Conservation (phyloP, 75 land plant genomes). For the Pseudotsuga menziesii region DNA sequence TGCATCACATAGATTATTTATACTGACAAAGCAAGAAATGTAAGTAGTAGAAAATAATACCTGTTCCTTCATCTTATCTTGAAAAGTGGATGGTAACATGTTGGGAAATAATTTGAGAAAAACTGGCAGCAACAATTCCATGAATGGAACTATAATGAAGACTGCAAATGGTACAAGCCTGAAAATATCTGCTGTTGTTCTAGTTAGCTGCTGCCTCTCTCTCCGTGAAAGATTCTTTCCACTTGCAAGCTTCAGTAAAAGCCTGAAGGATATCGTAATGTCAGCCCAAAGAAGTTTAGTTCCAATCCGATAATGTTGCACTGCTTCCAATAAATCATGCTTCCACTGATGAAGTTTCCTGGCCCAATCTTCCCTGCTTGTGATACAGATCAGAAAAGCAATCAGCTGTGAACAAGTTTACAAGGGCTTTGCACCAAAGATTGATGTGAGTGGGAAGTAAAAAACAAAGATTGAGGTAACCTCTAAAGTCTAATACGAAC, state of each 20-base stretch:
- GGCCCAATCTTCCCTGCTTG: constrained; percentile 87
- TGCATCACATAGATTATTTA: too few species aligned
- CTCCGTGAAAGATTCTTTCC: constrained; percentile 87
- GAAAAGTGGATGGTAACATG: constrained; percentile 99
- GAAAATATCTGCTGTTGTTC: constrained; percentile 98
- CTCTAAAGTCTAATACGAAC: too few species aligned
- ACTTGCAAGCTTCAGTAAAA: constrained; percentile 72
- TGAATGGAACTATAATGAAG: constrained; percentile 96
- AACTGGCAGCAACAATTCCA: constrained; percentile 96
- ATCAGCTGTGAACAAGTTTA: too few species aligned
- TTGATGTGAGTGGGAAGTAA: too few species aligned
- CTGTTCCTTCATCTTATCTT: constrained; percentile 99
- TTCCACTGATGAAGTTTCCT: constrained; percentile 78
- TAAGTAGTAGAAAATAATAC: constrained; percentile 20
- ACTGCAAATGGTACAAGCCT: constrained; percentile 98
- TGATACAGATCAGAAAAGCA: too few species aligned
- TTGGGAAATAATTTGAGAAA: constrained; percentile 93
- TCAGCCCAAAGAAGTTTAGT: constrained; percentile 89
- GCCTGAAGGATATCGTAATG: constrained; percentile 80
- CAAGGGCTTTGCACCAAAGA: too few species aligned
- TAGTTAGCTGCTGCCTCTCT: constrained; percentile 90
- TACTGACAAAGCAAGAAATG: too few species aligned
- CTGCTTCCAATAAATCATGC: constrained; percentile 50
- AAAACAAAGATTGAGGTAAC: too few species aligned
- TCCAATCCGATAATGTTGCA: constrained; percentile 97